phyloP scores from a whole-genome alignment of 2,329 filamentous ascomycete species.

The Coniochaeta sp. region DNA sequence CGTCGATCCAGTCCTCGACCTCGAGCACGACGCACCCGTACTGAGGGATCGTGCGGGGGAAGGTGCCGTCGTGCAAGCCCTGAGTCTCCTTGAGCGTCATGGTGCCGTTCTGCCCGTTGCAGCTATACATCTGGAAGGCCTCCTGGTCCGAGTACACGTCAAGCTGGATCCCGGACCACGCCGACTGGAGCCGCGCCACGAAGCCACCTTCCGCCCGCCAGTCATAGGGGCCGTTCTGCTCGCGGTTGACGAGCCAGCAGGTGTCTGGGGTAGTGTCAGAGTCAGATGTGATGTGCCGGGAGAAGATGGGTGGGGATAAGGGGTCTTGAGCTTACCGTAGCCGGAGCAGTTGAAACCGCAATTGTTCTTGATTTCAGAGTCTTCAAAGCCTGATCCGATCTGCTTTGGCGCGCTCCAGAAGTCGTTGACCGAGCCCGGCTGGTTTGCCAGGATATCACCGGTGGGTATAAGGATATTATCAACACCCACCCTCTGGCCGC shows the following conservation, averaged over 20 bases:
- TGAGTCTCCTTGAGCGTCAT: constrained; percentile 64
- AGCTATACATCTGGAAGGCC: constrained; percentile 84
- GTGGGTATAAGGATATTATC: constrained; percentile 70
- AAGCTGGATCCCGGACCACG: constrained; percentile 75
- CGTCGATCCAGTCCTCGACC: constrained; percentile 90
- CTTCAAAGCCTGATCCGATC: constrained; percentile 61
- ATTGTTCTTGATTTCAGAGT: constrained; percentile 58
- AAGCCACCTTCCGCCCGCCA: constrained; percentile 52
- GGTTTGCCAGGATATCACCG: constrained; percentile 65
- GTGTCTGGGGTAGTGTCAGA: constrained; percentile 41
- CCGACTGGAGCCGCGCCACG: constrained; percentile 60
- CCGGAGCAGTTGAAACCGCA: constrained; percentile 79
- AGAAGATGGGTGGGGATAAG: background rate
- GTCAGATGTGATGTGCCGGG: background rate
- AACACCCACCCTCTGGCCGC: constrained; percentile 58
- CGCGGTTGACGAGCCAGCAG: constrained; percentile 63
- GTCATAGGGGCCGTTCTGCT: constrained; percentile 47
- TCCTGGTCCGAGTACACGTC: constrained; percentile 79
- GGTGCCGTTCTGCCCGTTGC: constrained; percentile 67
- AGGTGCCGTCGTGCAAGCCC: constrained; percentile 48
- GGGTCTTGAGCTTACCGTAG: constrained; percentile 67
- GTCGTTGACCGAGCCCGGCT: constrained; percentile 62
- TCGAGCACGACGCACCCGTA: constrained; percentile 88
- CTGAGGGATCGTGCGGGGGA: constrained; percentile 58
- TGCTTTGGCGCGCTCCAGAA: constrained; percentile 80